phyloP scores from a whole-genome alignment of 345 rosid genomes.

The Brassica incana region DNA sequence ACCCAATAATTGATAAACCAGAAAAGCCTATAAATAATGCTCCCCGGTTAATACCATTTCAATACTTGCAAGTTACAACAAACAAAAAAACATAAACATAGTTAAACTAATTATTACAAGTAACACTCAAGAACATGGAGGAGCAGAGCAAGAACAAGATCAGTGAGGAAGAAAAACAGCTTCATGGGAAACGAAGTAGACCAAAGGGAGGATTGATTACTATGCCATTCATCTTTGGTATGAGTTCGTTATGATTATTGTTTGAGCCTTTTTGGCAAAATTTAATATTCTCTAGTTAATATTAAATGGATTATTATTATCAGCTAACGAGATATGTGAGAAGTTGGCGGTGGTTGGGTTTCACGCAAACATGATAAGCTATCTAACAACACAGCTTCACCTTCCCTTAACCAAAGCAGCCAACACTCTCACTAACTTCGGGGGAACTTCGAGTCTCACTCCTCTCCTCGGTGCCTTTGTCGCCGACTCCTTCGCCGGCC shows the following conservation, averaged over 20 bases:
- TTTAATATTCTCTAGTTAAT: neutral
- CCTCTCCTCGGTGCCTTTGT: slow-evolving; percentile 87
- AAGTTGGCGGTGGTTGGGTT: slow-evolving; percentile 91
- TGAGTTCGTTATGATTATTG: neutral
- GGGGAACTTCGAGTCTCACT: slow-evolving; percentile 79
- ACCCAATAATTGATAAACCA: slow-evolving; percentile 18
- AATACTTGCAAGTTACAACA: slow-evolving; percentile 27
- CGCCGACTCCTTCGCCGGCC: slow-evolving; percentile 81
- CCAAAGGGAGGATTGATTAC: slow-evolving; percentile 61
- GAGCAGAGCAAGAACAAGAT: slow-evolving; percentile 36
- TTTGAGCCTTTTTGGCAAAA: neutral
- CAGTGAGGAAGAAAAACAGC: slow-evolving; percentile 38
- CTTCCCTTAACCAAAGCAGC: slow-evolving; percentile 93
- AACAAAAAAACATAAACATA: neutral
- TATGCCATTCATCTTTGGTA: slow-evolving; percentile 84
- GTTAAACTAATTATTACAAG: neutral
- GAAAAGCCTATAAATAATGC: slow-evolving; percentile 33
- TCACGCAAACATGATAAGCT: slow-evolving; percentile 78
- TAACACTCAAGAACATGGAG: slow-evolving; percentile 34
- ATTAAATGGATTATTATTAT: neutral
- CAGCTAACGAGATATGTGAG: slow-evolving; percentile 88
- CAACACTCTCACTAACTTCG: slow-evolving; percentile 84
- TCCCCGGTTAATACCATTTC: slow-evolving; percentile 22
- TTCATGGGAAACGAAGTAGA: slow-evolving; percentile 35
- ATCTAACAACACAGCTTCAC: slow-evolving; percentile 76